These are phyloP conservation scores for Cruciata laevipes DNA, from an alignment of 257 asterid species.

Conservation along the genomic window DNA sequence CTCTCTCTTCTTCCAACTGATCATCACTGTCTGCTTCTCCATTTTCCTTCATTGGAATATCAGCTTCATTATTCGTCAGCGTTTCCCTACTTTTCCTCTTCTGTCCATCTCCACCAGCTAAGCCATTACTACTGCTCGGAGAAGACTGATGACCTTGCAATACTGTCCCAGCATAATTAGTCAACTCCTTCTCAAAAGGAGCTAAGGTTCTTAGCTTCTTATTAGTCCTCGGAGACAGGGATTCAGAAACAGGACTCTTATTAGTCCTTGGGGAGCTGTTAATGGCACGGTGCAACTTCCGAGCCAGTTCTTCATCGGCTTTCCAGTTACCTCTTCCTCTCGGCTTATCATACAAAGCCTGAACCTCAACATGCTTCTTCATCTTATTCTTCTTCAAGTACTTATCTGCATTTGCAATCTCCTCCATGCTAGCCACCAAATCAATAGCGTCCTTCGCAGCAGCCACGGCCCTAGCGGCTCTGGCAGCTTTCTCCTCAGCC, in stretches of 20 bases:
- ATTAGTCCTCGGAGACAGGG: slow-evolving; percentile 8
- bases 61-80: slow-evolving; percentile 8
- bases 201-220: slow-evolving; percentile 6
- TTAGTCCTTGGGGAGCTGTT: slow-evolving; percentile 28
- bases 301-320: slow-evolving; percentile 29
- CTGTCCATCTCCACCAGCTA: slow-evolving; percentile 16
- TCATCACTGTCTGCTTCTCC: slow-evolving; percentile 25
- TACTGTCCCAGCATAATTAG: neutral
- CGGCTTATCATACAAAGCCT: slow-evolving; percentile 19
- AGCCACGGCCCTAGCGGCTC: slow-evolving; percentile 78
- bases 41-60: slow-evolving; percentile 33
- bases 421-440: slow-evolving; percentile 58
- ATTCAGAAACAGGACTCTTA: slow-evolving; percentile 22
- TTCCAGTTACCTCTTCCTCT: slow-evolving; percentile 14
- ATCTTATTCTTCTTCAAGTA: slow-evolving; percentile 23
- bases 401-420: slow-evolving; percentile 21
- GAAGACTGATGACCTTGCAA: slow-evolving; percentile 9
- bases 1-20: slow-evolving; percentile 25
- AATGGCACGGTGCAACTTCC: slow-evolving; percentile 25
- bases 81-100: slow-evolving; percentile 14
- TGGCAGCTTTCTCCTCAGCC: slow-evolving; percentile 88
- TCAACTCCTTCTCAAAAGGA: neutral
- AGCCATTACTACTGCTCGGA: slow-evolving; percentile 1
- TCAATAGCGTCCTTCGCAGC: slow-evolving; percentile 87
- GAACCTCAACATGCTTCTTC: slow-evolving; percentile 27